These are phyloP conservation scores for Umbelopsis vinacea DNA, from an alignment of 192 early-diverging fungal species.

Conservation along the genomic window DNA sequence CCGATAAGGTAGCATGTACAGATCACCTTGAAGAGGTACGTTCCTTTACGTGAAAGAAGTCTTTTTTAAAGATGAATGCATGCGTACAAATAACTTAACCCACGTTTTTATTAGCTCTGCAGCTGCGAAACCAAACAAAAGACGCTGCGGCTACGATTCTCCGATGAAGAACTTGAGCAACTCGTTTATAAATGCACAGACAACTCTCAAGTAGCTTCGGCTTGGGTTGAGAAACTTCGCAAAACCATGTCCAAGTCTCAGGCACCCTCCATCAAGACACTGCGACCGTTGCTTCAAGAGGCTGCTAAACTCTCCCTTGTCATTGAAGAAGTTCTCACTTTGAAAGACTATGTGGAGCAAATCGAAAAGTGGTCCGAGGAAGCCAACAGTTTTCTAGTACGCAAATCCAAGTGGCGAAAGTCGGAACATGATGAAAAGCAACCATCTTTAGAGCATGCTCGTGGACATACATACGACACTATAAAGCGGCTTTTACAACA, in stretches of 20 bases:
- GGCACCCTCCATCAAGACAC: constrained; percentile 44
- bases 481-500: constrained; percentile 38
- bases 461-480: constrained; percentile 26
- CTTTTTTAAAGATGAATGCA: not conserved
- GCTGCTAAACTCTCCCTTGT: constrained; percentile 45
- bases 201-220: constrained; percentile 35
- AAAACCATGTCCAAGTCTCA: constrained; percentile 37
- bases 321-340: constrained; percentile 37
- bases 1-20: constrained; percentile 66
- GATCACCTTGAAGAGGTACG: constrained; percentile 58
- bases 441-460: not conserved
- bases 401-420: constrained; percentile 32
- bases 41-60: not conserved
- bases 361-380: constrained; percentile 51
- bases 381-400: constrained; percentile 42
- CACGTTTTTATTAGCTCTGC: constrained; percentile 38
- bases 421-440: constrained; percentile 7
- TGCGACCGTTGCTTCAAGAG: constrained; percentile 46
- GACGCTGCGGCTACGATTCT: constrained; percentile 38
- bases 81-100: not conserved
- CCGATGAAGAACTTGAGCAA: constrained; percentile 43
- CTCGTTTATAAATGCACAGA: constrained; percentile 30
- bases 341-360: constrained; percentile 43
- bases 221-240: constrained; percentile 40
- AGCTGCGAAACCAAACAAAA: constrained; percentile 39